phyloP scores from a whole-genome alignment of 345 rosid species.

The Triadica sebifera region DNA sequence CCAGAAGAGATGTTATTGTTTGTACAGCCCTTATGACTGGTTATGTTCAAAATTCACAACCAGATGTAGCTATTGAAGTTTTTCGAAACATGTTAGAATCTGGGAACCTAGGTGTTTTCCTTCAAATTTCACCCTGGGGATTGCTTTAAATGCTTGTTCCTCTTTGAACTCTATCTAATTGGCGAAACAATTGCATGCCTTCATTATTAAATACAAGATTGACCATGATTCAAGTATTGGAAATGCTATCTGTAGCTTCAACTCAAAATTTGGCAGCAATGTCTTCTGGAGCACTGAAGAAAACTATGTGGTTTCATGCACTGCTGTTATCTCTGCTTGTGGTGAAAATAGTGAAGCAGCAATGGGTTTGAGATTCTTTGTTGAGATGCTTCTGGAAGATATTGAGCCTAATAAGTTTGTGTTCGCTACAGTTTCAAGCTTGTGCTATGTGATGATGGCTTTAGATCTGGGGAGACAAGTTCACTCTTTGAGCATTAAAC shows the following conservation, averaged over 20 bases:
- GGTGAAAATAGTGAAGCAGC: slow-evolving; percentile 39
- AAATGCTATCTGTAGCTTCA: slow-evolving; percentile 56
- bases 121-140: slow-evolving; percentile 44
- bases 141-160: slow-evolving; percentile 48
- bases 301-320: slow-evolving; percentile 58
- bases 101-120: slow-evolving; percentile 50
- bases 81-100: slow-evolving; percentile 43
- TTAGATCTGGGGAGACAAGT: slow-evolving; percentile 40
- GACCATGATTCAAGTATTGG: slow-evolving; percentile 48
- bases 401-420: slow-evolving; percentile 55
- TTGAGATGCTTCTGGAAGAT: slow-evolving; percentile 41
- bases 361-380: slow-evolving; percentile 41
- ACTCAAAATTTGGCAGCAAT: slow-evolving; percentile 43
- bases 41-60: slow-evolving; percentile 46
- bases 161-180: slow-evolving; percentile 31
- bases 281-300: slow-evolving; percentile 39
- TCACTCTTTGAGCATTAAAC: slow-evolving; percentile 43
- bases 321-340: slow-evolving; percentile 47
- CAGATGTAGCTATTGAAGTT: slow-evolving; percentile 36
- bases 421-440: slow-evolving; percentile 44
- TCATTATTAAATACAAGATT: slow-evolving; percentile 40
- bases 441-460: slow-evolving; percentile 38
- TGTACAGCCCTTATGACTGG: slow-evolving; percentile 54
- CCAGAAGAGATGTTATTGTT: slow-evolving; percentile 32
- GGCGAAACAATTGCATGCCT: slow-evolving; percentile 57